Base-by-base conservation (phyloP, 208 protist species). In the Leishmania major region DNA sequence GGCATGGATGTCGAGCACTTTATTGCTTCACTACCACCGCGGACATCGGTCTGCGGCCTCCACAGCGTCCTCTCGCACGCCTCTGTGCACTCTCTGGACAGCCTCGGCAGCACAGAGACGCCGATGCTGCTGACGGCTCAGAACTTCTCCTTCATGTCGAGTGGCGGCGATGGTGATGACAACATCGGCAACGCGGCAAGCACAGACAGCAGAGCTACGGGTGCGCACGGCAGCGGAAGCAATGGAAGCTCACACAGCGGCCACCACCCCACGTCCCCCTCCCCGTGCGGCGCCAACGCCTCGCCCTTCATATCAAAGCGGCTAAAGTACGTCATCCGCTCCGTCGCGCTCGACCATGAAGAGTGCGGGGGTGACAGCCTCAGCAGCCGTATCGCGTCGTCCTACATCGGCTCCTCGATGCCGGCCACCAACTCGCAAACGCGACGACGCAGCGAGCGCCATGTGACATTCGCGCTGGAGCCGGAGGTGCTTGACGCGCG, bases 1-100 rank as follows among this genome's bases (percentile, higher is more conserved):
- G 77, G 77, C 28, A 80, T 85, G 77, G 82, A 85, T 64, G 62
- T 74, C 35, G 82, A 85, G 71, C 82, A 85, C 77, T 85, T 85
- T 66, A 85, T 85, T 43, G 82, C 82, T 60, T 81, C 77, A 25
- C 71, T 85, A n/a, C 82, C 82, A n/a, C 82, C 82, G 71, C 76
- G 82, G 49, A 77, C 73, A 35, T 80, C 81, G 15, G 57, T 69
- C 69, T 78, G 25, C 40, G n/a, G 25, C 22, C 43, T 51, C 17
- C 37, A 57, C 22, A 35, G 31, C 31, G 55, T 45, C 55, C 5
- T 77, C 28, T 60, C 81, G 17, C 73, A 78, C 66, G 71, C 66
- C 22, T 80, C 81, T 19, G 28, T 62, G 55, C 75, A 10, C 2
- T 85, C 82, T 43, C 49, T 75, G 17, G 69, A 80, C 72, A 81